These are phyloP conservation scores for Hypocrella siamensis DNA, from an alignment of 2,329 filamentous ascomycete genomes.

Conservation along the genomic window DNA sequence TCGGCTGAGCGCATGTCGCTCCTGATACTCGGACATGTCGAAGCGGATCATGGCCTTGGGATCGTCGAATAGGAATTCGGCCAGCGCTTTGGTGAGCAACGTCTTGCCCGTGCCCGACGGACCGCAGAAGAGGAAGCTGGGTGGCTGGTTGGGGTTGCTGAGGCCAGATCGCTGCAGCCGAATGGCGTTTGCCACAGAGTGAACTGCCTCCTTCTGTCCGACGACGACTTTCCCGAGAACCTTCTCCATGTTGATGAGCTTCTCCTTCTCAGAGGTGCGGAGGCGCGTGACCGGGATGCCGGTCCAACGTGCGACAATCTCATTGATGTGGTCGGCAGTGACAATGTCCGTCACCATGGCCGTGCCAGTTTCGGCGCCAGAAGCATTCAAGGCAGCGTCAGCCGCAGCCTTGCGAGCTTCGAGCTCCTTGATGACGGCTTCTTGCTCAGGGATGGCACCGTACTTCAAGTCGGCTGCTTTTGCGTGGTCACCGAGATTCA, in stretches of 20 bases:
- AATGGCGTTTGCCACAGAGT: slow-evolving; percentile 89
- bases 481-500: slow-evolving; percentile 67
- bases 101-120: slow-evolving; percentile 98
- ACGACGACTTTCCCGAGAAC: slow-evolving; percentile 73
- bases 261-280: slow-evolving; percentile 93
- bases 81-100: slow-evolving; percentile 86
- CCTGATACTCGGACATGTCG: slow-evolving; percentile 99
- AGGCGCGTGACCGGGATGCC: slow-evolving; percentile 91
- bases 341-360: slow-evolving; percentile 85
- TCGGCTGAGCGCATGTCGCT: slow-evolving; percentile 82
- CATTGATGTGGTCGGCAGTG: slow-evolving; percentile 95
- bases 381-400: slow-evolving; percentile 51
- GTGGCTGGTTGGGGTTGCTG: slow-evolving; percentile 88
- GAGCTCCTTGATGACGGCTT: slow-evolving; percentile 61
- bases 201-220: slow-evolving; percentile 86
- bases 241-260: slow-evolving; percentile 93
- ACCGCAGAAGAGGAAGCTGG: slow-evolving; percentile 97
- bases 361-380: slow-evolving; percentile 41
- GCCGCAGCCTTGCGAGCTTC: slow-evolving; percentile 67
- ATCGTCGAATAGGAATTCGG: slow-evolving; percentile 96
- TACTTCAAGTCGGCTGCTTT: slow-evolving; percentile 91
- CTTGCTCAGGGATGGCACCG: slow-evolving; percentile 90
- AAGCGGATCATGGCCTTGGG: slow-evolving; percentile 96
- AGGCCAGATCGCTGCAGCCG: slow-evolving; percentile 88
- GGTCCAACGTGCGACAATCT: slow-evolving; percentile 96